Evolutionary conservation across 495 filamentous ascomycete species (phyloP).

Genomic region (Podospora australis): DNA sequence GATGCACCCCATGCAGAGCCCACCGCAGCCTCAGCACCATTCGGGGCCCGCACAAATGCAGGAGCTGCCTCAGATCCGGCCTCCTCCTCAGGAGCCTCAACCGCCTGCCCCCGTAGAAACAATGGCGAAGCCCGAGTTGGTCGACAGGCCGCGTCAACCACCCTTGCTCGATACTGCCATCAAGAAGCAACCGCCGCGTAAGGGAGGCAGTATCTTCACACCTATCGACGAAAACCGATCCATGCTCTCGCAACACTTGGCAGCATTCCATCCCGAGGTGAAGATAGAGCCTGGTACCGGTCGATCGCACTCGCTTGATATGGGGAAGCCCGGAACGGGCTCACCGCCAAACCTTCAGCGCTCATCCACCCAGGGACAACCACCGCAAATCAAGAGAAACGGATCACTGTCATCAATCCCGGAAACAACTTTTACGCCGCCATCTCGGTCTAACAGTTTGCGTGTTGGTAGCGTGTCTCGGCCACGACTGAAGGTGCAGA

Average conservation of each 20-base stretch:
- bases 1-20: constrained; percentile 32
- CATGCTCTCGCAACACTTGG: constrained; percentile 80
- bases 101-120: constrained; percentile 39
- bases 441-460: constrained; percentile 67
- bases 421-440: constrained; percentile 53
- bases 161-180: constrained; percentile 44
- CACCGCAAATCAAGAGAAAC: constrained; percentile 38
- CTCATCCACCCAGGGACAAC: constrained; percentile 34
- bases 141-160: constrained; percentile 29
- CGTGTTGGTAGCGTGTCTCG: constrained; percentile 52
- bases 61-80: constrained; percentile 35
- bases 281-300: constrained; percentile 46
- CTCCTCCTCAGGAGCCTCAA: constrained; percentile 24
- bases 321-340: constrained; percentile 29
- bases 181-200: constrained; percentile 65
- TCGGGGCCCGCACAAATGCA: constrained; percentile 30
- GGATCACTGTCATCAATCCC: constrained; percentile 52
- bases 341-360: constrained; percentile 47
- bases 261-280: constrained; percentile 43
- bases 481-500: constrained; percentile 85
- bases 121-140: constrained; percentile 38
- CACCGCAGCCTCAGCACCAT: constrained; percentile 35
- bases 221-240: constrained; percentile 92
- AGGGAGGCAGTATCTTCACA: constrained; percentile 91
- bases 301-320: constrained; percentile 48